Evolutionary conservation across 371 early-diverging fungal genomes (phyloP), one percentile per base, ranked within the genome.

Genomic region (Mortierella sp.): DNA sequence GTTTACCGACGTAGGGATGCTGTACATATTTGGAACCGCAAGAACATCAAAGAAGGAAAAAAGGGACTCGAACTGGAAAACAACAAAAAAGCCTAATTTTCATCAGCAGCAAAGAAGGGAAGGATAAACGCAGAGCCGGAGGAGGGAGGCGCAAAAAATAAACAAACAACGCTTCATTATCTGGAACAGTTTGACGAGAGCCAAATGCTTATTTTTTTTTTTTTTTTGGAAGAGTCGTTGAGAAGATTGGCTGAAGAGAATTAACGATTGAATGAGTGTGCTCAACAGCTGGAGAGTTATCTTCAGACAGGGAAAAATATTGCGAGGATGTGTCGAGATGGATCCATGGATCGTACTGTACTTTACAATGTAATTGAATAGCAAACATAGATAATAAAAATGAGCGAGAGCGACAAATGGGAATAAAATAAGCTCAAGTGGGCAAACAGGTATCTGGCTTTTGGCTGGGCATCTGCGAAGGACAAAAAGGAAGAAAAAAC

Each of bases 101-200:
- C 68, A 68, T 24, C 43, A 35, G 21, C 51, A 21, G 5, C 51
- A 18, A 51, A 14, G 27, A 38, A 63, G 60, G 12, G 38, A 58
- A 70, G 81, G 81, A 70, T 77, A 81, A 81, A 81, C 81, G 76
- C 81, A 81, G 81, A 74, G 81, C 81, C 81, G 81, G 73, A 72
- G 63, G 32, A 65, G 48, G 60, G 63, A 63, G 72, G 60, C 29
- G 44, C 35, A 35, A 27, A 78, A 76, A 41, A 24, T 70, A 77
- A 77, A 71, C n/a, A 60, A 75, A 63, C 35, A 43, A 74, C 24
- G 4, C 65, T 65, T 41, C 12, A 41, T 27, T 56, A 46, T 63
- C 46, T 75, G 58, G 63, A 35, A 75, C 55, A 56, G 43, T 74
- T 44, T 60, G 75, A 74, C 38, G 68, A 68, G 68, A 41, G 68